phyloP scores from a whole-genome alignment of 768 basidiomycete species.

The Tubosaeta sp. region DNA sequence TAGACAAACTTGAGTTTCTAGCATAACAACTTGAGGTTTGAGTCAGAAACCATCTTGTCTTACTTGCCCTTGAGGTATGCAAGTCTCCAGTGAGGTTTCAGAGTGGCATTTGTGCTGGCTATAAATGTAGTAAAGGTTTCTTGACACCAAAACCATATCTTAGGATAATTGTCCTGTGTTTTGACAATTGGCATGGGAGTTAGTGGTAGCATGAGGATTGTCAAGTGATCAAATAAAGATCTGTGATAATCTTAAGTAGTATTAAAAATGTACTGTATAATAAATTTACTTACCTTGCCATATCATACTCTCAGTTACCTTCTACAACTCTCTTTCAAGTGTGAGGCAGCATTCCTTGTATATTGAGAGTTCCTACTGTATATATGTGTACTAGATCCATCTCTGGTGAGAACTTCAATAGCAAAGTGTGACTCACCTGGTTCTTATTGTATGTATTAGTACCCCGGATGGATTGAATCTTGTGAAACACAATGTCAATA shows the following conservation, averaged over 20 bases:
- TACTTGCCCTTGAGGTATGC: not conserved
- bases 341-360: not conserved
- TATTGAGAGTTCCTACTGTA: not conserved
- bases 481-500: no score
- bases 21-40: not conserved
- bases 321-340: not conserved
- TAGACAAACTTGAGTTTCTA: not conserved
- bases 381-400: not conserved
- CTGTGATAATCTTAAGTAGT: not conserved
- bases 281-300: not conserved
- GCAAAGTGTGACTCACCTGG: not conserved
- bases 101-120: not conserved
- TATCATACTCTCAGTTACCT: not conserved
- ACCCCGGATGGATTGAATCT: no score
- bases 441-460: not conserved
- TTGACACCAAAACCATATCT: not conserved
- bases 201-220: not conserved
- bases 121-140: not conserved
- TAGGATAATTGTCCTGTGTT: not conserved
- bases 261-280: not conserved
- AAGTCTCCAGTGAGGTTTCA: not conserved
- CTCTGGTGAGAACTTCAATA: not conserved
- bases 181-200: not conserved
- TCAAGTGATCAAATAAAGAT: not conserved
- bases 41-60: not conserved